Evolutionary conservation across 106 monocot genomes (phyloP).

Genomic region (Xerophyta viscosa): DNA sequence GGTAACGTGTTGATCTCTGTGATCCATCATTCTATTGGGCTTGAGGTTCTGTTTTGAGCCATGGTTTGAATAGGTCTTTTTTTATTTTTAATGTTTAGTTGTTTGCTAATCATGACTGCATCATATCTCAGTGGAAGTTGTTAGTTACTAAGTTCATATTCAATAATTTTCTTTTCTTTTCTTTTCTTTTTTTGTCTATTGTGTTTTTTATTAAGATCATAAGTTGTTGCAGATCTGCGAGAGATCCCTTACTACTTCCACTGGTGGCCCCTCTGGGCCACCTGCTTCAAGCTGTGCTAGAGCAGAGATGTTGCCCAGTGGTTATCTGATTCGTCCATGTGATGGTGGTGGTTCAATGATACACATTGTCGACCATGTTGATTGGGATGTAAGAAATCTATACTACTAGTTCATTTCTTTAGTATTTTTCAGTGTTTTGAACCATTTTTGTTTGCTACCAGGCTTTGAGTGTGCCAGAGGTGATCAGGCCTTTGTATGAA

Average conservation of each 20-base stretch:
- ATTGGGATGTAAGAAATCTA: constrained; percentile 67
- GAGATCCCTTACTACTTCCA: constrained; percentile 62
- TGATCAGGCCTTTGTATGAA: constrained; percentile 83
- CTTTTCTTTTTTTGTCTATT: too few relatives aligned
- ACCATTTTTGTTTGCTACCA: constrained; percentile 10
- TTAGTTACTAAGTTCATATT: too few relatives aligned
- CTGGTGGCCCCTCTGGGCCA: constrained; percentile 77
- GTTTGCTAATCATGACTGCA: too few relatives aligned
- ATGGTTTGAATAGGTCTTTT: too few relatives aligned
- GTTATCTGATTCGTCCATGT: constrained; percentile 92
- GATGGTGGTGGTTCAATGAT: constrained; percentile 99
- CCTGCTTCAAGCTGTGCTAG: constrained; percentile 66
- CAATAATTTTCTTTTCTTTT: too few relatives aligned
- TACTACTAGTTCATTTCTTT: not conserved
- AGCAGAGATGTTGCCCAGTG: constrained; percentile 96
- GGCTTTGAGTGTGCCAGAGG: constrained; percentile 94
- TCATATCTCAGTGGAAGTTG: too few relatives aligned
- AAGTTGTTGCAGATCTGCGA: constrained; percentile 86
- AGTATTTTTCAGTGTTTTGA: not conserved
- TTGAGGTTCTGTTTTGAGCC: too few relatives aligned
- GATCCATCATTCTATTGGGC: too few relatives aligned
- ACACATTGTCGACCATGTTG: constrained; percentile 95
- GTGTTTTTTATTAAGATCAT: too few relatives aligned
- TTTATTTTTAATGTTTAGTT: too few relatives aligned
- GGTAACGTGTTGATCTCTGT: constrained; percentile 23